These are phyloP conservation scores for Verticillium zaregamsianum DNA, from an alignment of 2,329 filamentous ascomycete genomes.

Conservation along the genomic window DNA sequence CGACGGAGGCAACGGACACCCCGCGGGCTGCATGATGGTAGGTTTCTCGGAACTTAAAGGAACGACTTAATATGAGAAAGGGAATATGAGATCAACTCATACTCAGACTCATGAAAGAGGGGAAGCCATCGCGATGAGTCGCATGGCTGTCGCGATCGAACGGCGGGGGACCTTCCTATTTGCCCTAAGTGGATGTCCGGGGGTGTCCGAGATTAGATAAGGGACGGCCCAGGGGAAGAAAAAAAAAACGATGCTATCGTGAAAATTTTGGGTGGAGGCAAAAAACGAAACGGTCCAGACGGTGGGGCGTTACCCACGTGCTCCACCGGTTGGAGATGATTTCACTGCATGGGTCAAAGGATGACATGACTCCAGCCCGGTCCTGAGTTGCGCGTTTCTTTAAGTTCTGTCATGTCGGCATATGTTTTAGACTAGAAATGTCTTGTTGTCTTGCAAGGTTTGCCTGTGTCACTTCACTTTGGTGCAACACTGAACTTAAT, in stretches of 20 bases:
- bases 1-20: constrained; percentile 31
- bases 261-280: background rate
- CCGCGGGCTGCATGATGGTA: constrained; percentile 6
- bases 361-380: background rate
- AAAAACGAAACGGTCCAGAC: background rate
- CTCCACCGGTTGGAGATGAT: background rate
- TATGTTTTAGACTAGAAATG: background rate
- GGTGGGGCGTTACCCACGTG: background rate
- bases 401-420: background rate
- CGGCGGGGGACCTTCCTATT: background rate
- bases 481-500: no score
- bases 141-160: background rate
- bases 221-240: background rate
- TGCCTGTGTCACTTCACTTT: no score
- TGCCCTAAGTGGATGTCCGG: background rate
- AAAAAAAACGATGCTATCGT: background rate
- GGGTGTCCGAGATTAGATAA: background rate
- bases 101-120: background rate
- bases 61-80: background rate
- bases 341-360: background rate
- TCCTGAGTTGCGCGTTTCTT: background rate
- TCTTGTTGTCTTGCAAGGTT: background rate
- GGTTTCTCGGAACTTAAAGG: background rate
- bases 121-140: background rate
- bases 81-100: background rate